Evolutionary conservation across 2,329 filamentous ascomycete genomes (phyloP), one percentile per base, ranked within the genome.

Genomic region (Penicillium concentricum): DNA sequence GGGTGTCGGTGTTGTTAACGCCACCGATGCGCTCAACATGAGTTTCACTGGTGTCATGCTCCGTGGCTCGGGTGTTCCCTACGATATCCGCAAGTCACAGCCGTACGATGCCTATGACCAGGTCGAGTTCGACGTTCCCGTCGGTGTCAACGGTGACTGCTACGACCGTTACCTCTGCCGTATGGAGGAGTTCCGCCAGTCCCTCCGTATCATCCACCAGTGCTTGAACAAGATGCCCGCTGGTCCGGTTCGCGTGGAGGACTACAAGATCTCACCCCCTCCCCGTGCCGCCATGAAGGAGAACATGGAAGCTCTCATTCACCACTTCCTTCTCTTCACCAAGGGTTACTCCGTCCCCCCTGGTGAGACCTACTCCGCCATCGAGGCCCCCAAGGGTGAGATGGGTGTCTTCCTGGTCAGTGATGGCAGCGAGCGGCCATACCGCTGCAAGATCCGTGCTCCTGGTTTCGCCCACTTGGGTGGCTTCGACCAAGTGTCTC

Each of bases 271-370:
- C 71, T 89, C 91, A 3, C 94, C 94, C 22, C 94, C 94, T 61
- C 95, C 94, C n/a, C 88, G 94, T 72, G 84, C 91, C 43, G 94
- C 94, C 71, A 99, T 99, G 94, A 99, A 99, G 85, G 94, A 99
- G 86, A 99, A 99, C 82, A 99, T 99, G 95, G 94, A 99, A 81
- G 92, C 94, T 38, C 85, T 99, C 42, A 99, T 99, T 74, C 94
- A 99, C 81, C 94, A 99, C 82, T 99, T 99, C 84, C 81, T 99
- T 65, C 87, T 99, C 52, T 99, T 93, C 82, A 97, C 92, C 76
- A 99, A 99, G 85, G 94, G 94, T 58, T 99, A 99, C 78, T 85
- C 91, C 43, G 94, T 99, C 4, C 94, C 94, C 42, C 94, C 95
- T 8, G 95, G 94, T 61, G 94, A 99, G 83, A 99, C 94, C 6